A percentile compares a stretch with the other conserved stretches of the same genome.
phyloP scores from a whole-genome alignment of 1,284 basidiomycete genomes.

The Somion occarium region DNA sequence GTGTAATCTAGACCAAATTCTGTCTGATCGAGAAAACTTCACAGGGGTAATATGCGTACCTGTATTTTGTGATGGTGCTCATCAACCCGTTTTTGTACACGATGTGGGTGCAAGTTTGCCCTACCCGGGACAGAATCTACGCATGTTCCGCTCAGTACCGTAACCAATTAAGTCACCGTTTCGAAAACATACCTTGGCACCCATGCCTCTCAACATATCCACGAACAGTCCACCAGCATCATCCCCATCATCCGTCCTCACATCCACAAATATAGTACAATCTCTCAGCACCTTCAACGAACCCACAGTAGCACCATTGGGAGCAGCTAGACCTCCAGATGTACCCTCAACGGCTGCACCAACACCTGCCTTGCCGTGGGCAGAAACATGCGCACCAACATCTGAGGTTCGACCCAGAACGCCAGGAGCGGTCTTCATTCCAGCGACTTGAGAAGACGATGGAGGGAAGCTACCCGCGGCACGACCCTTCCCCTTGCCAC shows the following conservation, averaged over 20 bases:
- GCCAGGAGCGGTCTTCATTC: conserved; percentile 16
- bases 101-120: conserved; percentile 85
- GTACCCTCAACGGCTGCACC: background rate
- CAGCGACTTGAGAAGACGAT: conserved; percentile 18
- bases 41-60: conserved; percentile 44
- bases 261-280: conserved; percentile 87
- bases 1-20: conserved; percentile 51
- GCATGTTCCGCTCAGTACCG: conserved; percentile 9
- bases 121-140: conserved; percentile 58
- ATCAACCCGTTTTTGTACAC: conserved; percentile 85
- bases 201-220: conserved; percentile 78
- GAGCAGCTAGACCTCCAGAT: conserved; percentile 5
- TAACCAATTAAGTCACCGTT: background rate
- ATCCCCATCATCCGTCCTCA: conserved; percentile 81
- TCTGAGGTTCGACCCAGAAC: conserved; percentile 6
- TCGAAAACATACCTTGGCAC: conserved; percentile 66
- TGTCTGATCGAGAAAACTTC: no score
- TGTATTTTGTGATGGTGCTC: conserved; percentile 73
- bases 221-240: conserved; percentile 81
- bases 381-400: conserved; percentile 18
- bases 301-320: conserved; percentile 4
- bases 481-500: conserved; percentile 28
- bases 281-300: conserved; percentile 54
- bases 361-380: conserved; percentile 11
- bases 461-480: conserved; percentile 32